A percentile compares a stretch with the other conserved stretches of the same genome.
These are phyloP conservation scores for Xylaria flabelliformis DNA, from an alignment of 495 filamentous ascomycete genomes.

Conservation along the genomic window DNA sequence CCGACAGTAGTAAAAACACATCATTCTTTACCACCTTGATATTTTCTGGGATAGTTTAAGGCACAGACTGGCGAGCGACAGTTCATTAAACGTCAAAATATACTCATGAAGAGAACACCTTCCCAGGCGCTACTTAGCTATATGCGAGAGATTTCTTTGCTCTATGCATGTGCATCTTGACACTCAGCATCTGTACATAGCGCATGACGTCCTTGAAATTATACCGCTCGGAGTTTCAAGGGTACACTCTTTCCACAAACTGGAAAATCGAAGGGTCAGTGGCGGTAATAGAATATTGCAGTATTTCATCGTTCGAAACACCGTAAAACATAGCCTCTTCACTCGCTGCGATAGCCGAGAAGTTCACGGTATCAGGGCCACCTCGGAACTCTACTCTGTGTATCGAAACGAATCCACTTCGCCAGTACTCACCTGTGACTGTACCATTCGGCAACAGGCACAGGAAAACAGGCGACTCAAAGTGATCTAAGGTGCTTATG, in stretches of 20 bases:
- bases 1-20: too few relatives aligned
- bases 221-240: constrained; percentile 15
- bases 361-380: constrained; percentile 28
- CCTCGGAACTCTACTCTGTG: constrained; percentile 28
- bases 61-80: too few relatives aligned
- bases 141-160: too few relatives aligned
- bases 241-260: constrained; percentile 25
- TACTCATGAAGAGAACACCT: too few relatives aligned
- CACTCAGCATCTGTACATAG: too few relatives aligned
- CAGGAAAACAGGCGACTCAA: constrained; percentile 20
- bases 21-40: too few relatives aligned
- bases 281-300: constrained; percentile 22
- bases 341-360: constrained; percentile 27
- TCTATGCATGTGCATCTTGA: too few relatives aligned
- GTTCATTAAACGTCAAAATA: too few relatives aligned
- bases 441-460: constrained; percentile 30
- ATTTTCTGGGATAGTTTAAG: too few relatives aligned
- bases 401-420: neutral
- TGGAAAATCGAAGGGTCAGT: constrained; percentile 16
- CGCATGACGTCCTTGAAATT: too few relatives aligned
- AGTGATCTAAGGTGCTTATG: constrained; percentile 15
- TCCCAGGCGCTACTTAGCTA: too few relatives aligned
- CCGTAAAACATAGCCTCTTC: constrained; percentile 34
- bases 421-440: constrained; percentile 26
- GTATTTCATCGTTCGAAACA: constrained; percentile 26